Conservation (phyloP, 1,139 yeast genomes). For the Yamadazyma mexicana region DNA sequence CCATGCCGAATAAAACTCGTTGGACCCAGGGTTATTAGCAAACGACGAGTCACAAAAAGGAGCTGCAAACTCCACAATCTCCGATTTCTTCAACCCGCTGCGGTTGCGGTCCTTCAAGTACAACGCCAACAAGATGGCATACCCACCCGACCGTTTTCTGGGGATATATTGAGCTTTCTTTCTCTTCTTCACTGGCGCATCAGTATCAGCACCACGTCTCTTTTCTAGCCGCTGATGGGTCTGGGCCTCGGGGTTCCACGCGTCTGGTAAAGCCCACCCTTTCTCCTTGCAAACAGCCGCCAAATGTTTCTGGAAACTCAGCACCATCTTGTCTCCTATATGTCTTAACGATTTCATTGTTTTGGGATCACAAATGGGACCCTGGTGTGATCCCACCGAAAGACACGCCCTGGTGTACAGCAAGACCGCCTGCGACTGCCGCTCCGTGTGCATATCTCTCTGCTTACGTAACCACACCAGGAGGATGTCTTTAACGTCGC, state of each 20-base stretch:
- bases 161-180: conserved; percentile 62
- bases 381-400: conserved; percentile 41
- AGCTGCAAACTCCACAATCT: conserved; percentile 56
- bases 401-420: conserved; percentile 51
- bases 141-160: conserved; percentile 77
- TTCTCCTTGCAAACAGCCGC: conserved; percentile 46
- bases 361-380: conserved; percentile 47
- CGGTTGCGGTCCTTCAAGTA: conserved; percentile 50
- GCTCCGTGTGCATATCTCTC: conserved; percentile 39
- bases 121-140: conserved; percentile 74
- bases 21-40: conserved; percentile 58
- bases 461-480: conserved; percentile 55
- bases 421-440: conserved; percentile 43
- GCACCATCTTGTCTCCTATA: conserved; percentile 65
- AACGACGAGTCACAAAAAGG: conserved; percentile 68
- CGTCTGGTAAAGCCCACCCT: conserved; percentile 39
- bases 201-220: conserved; percentile 8
- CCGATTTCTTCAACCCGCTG: conserved; percentile 60
- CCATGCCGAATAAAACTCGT: conserved; percentile 81
- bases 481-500: conserved; percentile 29
- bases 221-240: conserved; percentile 1
- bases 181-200: conserved; percentile 20
- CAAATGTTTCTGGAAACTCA: conserved; percentile 40
- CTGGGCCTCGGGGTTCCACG: conserved; percentile 21
- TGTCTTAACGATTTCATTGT: conserved; percentile 52